Evolutionary conservation across 805 yeast genomes (phyloP).

Genomic region (Teunomyces barrocoloradensis): DNA sequence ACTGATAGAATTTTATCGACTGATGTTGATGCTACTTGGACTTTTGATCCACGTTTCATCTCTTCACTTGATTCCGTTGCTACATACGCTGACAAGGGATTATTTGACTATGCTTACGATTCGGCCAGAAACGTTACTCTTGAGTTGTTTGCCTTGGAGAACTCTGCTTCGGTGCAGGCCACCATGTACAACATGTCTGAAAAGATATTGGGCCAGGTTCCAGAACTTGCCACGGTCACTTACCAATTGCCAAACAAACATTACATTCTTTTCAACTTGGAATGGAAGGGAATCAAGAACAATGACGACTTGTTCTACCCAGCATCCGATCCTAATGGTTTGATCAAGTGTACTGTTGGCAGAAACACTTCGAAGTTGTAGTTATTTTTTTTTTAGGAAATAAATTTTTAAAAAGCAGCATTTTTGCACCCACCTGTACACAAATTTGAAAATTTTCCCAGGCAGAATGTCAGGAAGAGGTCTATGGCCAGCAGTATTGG

Average conservation of each 20-base stretch:
- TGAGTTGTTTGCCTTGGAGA: constrained; percentile 76
- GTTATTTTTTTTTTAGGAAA: constrained; percentile 18
- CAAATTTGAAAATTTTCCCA: not conserved
- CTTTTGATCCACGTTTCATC: constrained; percentile 51
- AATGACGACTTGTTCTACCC: constrained; percentile 88
- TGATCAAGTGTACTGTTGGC: constrained; percentile 82
- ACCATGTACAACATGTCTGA: constrained; percentile 93
- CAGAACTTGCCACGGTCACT: constrained; percentile 60
- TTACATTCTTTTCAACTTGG: constrained; percentile 74
- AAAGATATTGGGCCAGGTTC: constrained; percentile 59
- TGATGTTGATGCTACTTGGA: constrained; percentile 75
- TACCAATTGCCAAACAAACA: constrained; percentile 90
- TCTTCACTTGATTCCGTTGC: constrained; percentile 50
- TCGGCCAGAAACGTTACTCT: constrained; percentile 67
- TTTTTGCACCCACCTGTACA: constrained; percentile 4
- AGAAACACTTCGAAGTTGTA: constrained; percentile 58
- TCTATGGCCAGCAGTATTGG: constrained; percentile 15
- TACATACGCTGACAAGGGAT: constrained; percentile 53
- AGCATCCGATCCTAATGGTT: constrained; percentile 88
- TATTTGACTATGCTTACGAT: constrained; percentile 64
- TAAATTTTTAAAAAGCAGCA: too few species aligned
- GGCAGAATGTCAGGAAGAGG: constrained; percentile 2
- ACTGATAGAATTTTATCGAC: constrained; percentile 85
- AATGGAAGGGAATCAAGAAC: constrained; percentile 80
- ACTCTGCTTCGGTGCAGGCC: constrained; percentile 94